Base-by-base conservation (phyloP, 2,329 filamentous ascomycete species). In the Zymoseptoria pseudotritici region DNA sequence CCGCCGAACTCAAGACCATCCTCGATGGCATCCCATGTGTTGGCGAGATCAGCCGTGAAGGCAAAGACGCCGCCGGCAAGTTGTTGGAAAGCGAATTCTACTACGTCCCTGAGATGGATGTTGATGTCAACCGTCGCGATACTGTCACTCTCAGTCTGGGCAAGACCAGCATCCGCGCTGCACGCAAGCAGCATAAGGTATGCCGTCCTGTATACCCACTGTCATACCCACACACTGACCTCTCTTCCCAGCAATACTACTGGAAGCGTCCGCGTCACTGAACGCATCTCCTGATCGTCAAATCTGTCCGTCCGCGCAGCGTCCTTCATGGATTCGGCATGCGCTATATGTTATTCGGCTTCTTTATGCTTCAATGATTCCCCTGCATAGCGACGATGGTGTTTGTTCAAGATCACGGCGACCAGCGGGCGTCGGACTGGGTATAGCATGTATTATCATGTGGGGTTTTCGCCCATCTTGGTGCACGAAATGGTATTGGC, bases 131-230 rank as follows among this genome's bases (percentile, higher is more conserved):
- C 71, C 84, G 93, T 61, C 85, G 89, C 56, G 83, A 90, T 57
- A 89, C 91, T 21, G 91, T 97, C 13, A 90, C 92, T 1, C 87
- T 92, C 66, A 90, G 90, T 57, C 79, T 97, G 72, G 83, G 91
- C 58, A 96, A 96, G 76, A 93, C 92, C 51, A 94, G 91, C 68
- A 78, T 99, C 70, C 83, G 94, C 66, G 88, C 87, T 71, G 97
- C 94, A 72, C 84, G 94, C 70, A 97, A 97, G 78, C 90, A 94
- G 73, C 94, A 99, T 77, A 97, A 97, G 90, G 93, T 97, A 83
- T 72, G 79, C 74, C 29, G 8, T 53, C 8, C 52, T 4, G 29
- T 53, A n/a, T n/a, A 9, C 53, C 31, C 36, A 54, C 46, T 42
- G 53, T 61, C 22, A 55, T 56, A 36, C 50, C 4, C 24, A 6